Percentiles rank a stretch among this genome's conserved stretches.
Conservation (phyloP, 441 rosid genomes). For the Aquilaria agallochum region DNA sequence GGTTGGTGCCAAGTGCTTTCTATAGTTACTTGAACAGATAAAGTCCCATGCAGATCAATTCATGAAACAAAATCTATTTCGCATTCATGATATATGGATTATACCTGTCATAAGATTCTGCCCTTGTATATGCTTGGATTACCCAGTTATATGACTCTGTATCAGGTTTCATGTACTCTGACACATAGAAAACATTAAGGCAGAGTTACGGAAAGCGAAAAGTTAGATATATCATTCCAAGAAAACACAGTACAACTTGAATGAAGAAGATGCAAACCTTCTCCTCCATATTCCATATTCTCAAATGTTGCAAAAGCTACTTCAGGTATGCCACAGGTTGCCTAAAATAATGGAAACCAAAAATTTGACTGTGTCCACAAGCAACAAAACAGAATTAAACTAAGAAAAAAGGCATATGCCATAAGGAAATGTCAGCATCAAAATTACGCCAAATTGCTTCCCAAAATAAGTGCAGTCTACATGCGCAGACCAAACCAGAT, state of each 20-base stretch:
- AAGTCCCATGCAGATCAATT: background rate
- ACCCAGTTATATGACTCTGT: constrained; percentile 98
- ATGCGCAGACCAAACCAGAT: constrained; percentile 4
- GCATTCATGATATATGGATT: constrained; percentile 10
- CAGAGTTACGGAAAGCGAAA: background rate
- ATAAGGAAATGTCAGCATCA: background rate
- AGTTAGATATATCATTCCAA: background rate
- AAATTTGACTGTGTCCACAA: constrained; percentile 13
- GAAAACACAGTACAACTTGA: constrained; percentile 1
- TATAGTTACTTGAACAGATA: background rate
- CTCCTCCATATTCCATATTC: constrained; percentile 92
- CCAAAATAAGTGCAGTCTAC: constrained; percentile 6
- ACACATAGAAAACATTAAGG: constrained; percentile 16
- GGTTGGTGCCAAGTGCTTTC: too few relatives aligned
- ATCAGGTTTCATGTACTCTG: constrained; percentile 93
- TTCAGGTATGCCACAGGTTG: constrained; percentile 94
- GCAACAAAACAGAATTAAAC: background rate
- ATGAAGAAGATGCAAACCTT: constrained; percentile 55
- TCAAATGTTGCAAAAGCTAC: constrained; percentile 89
- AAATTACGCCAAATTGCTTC: background rate
- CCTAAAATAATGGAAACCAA: constrained; percentile 42
- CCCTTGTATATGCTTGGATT: constrained; percentile 95
- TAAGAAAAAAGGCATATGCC: background rate
- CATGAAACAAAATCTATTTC: background rate
- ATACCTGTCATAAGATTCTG: constrained; percentile 94